Evolutionary conservation across 306 rosid species (phyloP).

Genomic region (Cotoneaster glaucophyllus): DNA sequence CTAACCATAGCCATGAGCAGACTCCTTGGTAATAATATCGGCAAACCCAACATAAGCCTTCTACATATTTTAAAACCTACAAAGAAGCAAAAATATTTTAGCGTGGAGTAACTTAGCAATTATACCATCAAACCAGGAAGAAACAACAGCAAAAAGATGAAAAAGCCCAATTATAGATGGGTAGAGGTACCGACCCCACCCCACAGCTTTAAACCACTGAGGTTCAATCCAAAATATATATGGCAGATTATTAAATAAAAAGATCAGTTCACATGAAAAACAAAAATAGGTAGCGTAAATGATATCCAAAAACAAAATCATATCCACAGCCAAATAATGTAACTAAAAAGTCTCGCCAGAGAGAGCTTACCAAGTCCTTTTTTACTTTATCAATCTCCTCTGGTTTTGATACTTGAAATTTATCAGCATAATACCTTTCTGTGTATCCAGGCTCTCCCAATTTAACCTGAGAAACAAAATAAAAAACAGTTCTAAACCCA

Average conservation of each 20-base stretch:
- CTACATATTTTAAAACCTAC: slow-evolving; percentile 84
- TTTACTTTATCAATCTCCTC: slow-evolving; percentile 61
- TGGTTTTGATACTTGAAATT: slow-evolving; percentile 49
- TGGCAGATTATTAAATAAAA: not conserved
- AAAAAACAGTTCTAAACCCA: not conserved
- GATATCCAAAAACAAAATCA: not conserved
- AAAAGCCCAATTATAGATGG: not conserved
- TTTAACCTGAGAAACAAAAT: slow-evolving; percentile 53
- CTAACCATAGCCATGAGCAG: slow-evolving; percentile 96
- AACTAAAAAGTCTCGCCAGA: not conserved
- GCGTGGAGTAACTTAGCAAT: not conserved
- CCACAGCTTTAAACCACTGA: not conserved
- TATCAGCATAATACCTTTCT: slow-evolving; percentile 89
- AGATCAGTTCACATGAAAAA: not conserved
- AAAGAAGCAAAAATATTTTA: slow-evolving; percentile 12
- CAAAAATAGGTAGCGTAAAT: not conserved
- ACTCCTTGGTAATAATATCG: slow-evolving; percentile 96
- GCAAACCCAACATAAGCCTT: slow-evolving; percentile 98
- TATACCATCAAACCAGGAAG: not conserved
- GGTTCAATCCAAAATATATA: not conserved
- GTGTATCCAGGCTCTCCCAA: slow-evolving; percentile 95
- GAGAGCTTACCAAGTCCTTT: slow-evolving; percentile 45
- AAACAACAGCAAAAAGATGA: not conserved
- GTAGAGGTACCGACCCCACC: not conserved
- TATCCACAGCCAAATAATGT: not conserved